Conservation (phyloP, 805 yeast genomes). For the Ogataea haglerorum region DNA sequence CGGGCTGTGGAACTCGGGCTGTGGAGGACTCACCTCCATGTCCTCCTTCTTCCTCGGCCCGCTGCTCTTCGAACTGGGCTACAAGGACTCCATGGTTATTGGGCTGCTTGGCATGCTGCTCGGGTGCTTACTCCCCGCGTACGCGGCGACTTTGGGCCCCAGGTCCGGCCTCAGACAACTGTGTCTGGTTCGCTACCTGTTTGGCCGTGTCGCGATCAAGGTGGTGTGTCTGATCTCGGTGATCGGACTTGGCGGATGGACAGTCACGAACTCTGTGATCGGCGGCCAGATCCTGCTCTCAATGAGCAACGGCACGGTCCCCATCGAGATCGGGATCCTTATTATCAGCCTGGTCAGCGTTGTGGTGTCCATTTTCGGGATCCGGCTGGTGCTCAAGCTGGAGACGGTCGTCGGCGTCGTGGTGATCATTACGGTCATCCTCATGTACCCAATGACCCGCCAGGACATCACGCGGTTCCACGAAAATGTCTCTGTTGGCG, state of each 20-base stretch:
- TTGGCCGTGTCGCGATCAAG: slow-evolving; percentile 85
- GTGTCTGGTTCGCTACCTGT: slow-evolving; percentile 75
- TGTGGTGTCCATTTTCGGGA: slow-evolving; percentile 73
- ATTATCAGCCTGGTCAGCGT: slow-evolving; percentile 65
- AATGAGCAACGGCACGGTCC: slow-evolving; percentile 61
- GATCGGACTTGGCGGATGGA: slow-evolving; percentile 86
- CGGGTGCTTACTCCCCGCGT: slow-evolving; percentile 78
- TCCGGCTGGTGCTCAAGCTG: slow-evolving; percentile 62
- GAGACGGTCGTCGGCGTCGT: slow-evolving; percentile 70
- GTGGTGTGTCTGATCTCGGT: slow-evolving; percentile 68
- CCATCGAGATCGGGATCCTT: slow-evolving; percentile 70
- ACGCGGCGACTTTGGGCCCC: slow-evolving; percentile 86
- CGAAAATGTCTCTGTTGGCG: slow-evolving; percentile 36
- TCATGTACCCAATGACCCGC: slow-evolving; percentile 62
- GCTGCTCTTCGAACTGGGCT: slow-evolving; percentile 62
- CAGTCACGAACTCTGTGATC: slow-evolving; percentile 83
- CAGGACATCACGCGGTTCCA: slow-evolving; percentile 37
- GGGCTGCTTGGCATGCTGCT: slow-evolving; percentile 62
- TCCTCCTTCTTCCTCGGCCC: slow-evolving; percentile 80
- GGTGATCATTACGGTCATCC: slow-evolving; percentile 59
- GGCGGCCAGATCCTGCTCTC: slow-evolving; percentile 81
- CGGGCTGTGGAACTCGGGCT: slow-evolving; percentile 81
- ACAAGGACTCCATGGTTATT: slow-evolving; percentile 56
- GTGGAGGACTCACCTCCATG: slow-evolving; percentile 89
- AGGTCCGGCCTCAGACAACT: slow-evolving; percentile 86